Conservation (phyloP, 2,329 filamentous ascomycete genomes). For the Sporothrix variecibatus region DNA sequence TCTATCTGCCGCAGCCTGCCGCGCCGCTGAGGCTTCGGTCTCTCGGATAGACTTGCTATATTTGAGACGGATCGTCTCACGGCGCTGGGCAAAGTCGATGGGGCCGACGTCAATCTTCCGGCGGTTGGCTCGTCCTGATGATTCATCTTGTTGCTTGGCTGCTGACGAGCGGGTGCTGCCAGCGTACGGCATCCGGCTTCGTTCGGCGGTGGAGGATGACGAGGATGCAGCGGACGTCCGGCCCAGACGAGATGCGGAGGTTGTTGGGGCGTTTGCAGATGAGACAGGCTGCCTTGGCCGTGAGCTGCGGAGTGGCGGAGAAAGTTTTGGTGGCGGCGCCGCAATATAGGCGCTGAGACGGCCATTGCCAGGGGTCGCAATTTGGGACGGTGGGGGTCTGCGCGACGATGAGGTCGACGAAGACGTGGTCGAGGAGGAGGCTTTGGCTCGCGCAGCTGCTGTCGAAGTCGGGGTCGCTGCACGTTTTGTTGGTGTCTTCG, state of each 20-base stretch:
- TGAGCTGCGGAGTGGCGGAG: conserved; percentile 78
- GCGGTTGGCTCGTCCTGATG: conserved; percentile 40
- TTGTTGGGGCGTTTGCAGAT: conserved; percentile 47
- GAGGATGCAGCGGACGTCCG: conserved; percentile 23
- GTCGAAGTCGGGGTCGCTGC: conserved; percentile 33
- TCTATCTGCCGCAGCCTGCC: conserved; percentile 56
- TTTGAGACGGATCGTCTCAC: conserved; percentile 79
- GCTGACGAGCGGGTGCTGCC: conserved; percentile 33
- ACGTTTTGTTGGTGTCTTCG: conserved; percentile 45
- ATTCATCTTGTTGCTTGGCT: conserved; percentile 43
- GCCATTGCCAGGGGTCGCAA: conserved; percentile 54
- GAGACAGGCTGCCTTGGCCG: conserved; percentile 79
- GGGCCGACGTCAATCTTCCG: conserved; percentile 66
- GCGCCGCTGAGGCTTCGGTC: conserved; percentile 62
- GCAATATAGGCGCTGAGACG: conserved; percentile 75
- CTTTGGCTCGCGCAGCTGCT: conserved; percentile 42
- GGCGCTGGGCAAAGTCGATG: conserved; percentile 81
- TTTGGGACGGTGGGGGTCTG: conserved; percentile 45
- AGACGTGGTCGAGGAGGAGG: conserved; percentile 34
- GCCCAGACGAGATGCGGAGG: conserved; percentile 15
- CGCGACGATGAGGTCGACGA: conserved; percentile 32
- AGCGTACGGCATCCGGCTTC: conserved; percentile 20
- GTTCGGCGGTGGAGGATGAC: conserved; percentile 22
- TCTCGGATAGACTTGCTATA: conserved; percentile 83
- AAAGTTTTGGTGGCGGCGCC: conserved; percentile 68